Base-by-base conservation (phyloP, 495 filamentous ascomycete genomes). In the Xylaria venustula region DNA sequence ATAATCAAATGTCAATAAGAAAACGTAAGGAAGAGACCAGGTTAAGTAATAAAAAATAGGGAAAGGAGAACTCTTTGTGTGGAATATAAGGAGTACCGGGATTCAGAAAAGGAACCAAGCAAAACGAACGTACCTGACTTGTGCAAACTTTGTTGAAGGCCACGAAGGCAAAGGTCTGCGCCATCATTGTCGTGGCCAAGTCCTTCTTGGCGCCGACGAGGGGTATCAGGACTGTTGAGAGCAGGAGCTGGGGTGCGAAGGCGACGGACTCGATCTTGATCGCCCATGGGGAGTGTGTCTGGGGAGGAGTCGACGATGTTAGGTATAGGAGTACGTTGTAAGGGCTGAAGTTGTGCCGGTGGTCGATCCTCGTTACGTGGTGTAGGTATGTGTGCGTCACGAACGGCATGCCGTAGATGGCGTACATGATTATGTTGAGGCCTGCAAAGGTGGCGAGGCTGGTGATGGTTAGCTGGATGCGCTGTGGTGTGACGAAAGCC, bases 131-230 rank as follows among this genome's bases (percentile, higher is more conserved):
- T 85, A 94, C 92, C 84, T 98, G 94, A 68, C 90, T 93, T 1
- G 94, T 98, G 82, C 93, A 97, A 17, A 98, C 94, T 79, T 98
- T 98, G 71, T 98, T 98, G 58, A 96, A 98, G 5, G 90, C 86
- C 6, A 98, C 94, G 73, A 98, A 98, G 0, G 94, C 90, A 71
- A 97, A 97, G 0, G 95, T 98, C 75, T 98, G 94, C n/a, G 90
- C 92, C n/a, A 98, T 83, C 87, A 98, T 91, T n/a, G 92, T 83
- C 1, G 87, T 82, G 1, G 94, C 80, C 0, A 98, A 81, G 67
- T 90, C 86, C 69, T 85, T 89, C 73, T 93, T 96, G 7, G 90
- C 90, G n/a, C 94, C 73, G 3, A 83, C 80, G 0, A 94, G 70
- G 2, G 94, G 95, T 44, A 98, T 87, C 1, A 87, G 74, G 17